Conservation (phyloP, 352 stramenopile species). For the Pythium guiyangense region DNA sequence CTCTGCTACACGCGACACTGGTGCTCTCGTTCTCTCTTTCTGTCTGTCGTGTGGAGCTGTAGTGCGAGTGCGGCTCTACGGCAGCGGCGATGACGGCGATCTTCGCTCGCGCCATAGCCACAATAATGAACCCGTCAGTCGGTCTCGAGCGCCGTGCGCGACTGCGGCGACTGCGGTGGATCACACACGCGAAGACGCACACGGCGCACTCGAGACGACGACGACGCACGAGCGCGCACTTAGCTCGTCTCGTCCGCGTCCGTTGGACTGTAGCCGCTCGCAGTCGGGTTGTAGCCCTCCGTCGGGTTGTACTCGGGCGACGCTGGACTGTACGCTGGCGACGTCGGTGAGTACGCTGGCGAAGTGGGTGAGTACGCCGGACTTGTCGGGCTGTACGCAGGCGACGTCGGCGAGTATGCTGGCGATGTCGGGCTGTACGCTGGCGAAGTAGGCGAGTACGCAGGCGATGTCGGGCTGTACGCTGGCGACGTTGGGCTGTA, state of each 20-base stretch:
- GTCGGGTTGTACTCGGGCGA: slow-evolving; percentile 28
- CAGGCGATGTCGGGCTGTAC: slow-evolving; percentile 69
- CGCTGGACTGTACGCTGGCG: slow-evolving; percentile 46
- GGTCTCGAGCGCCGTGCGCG: no score
- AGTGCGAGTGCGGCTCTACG: no score
- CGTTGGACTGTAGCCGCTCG: slow-evolving; percentile 73
- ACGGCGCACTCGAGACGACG: not conserved
- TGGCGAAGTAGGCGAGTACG: slow-evolving; percentile 52
- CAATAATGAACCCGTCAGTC: no score
- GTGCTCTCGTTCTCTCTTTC: no score
- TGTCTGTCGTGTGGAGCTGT: no score
- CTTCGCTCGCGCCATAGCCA: no score
- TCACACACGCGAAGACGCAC: not conserved
- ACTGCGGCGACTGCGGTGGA: not conserved
- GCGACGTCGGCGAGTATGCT: slow-evolving; percentile 36
- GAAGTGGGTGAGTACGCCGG: slow-evolving; percentile 42
- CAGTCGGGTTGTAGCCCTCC: slow-evolving; percentile 65
- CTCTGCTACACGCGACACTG: no score
- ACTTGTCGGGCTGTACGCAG: slow-evolving; percentile 50
- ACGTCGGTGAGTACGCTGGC: slow-evolving; percentile 48
- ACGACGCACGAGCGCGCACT: not conserved
- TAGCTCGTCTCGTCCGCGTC: slow-evolving; percentile 48
- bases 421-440: slow-evolving; percentile 47
- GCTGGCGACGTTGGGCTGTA: slow-evolving; percentile 46
- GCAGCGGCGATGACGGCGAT: no score